Base-by-base conservation (phyloP, 768 basidiomycete species). In the Solioccasus polychromus region DNA sequence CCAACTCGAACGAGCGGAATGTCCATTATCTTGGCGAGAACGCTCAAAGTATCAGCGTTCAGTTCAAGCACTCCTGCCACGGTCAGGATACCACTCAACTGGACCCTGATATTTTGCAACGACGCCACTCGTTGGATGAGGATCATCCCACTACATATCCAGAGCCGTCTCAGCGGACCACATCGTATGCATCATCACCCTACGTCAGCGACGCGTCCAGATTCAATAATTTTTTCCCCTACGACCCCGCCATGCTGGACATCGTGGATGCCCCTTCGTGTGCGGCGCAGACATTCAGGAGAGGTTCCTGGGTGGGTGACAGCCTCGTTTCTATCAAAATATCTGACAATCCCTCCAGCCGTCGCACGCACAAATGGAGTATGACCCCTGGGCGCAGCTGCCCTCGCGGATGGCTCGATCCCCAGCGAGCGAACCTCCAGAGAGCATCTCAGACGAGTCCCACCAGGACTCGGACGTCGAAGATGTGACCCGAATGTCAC, bases 131-230 rank as follows among this genome's bases (percentile, higher is more conserved):
- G 8, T 39, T 50, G 19, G 53, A 52, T 39, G 42, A 51, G 20
- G 50, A 26, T 15, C 39, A 49, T 14, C 30, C 42, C 26, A 44
- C 55, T 1, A 46, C 25, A 1, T 67, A 63, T 38, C 65, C 65
- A 2, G 63, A 60, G 35, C 66, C 65, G 0, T 63, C 64, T 3
- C 64, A 68, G 24, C 58, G 64, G 22, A 56, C 67, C 23, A 60
- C 61, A 2, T 59, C 66, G 3, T 44, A 54, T 44, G 37, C 46
- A 26, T 41, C 53, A 39, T 44, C 55, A 1, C 42, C 50, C 35
- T 48, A 63, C 39, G 17, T 39, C 23, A 44, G 24, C 18, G 61
- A 43, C 37, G 35, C 51, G 4, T 47, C 54, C 17, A 49, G 39
- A 42, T 52, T 51, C 43, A 29, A 24, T 15, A 25, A 42, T 40